Evolutionary conservation across 106 monocot genomes (phyloP).

Genomic region (Acanthochlamys bracteata): DNA sequence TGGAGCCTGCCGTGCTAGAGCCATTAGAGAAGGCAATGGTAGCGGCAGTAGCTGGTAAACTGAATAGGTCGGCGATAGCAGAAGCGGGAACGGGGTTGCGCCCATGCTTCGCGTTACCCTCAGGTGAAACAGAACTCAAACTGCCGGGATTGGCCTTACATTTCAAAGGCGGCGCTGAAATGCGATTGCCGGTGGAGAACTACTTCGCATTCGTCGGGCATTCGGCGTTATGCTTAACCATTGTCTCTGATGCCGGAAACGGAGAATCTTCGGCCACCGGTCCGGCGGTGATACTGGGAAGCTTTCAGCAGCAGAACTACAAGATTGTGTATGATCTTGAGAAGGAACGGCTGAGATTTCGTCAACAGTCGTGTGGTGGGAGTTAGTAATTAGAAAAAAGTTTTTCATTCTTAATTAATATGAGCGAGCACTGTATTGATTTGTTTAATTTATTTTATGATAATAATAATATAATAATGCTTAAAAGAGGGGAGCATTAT

Average conservation of each 20-base stretch:
- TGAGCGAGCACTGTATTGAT: too few relatives aligned
- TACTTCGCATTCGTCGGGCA: slow-evolving; percentile 48
- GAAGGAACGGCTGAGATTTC: slow-evolving; percentile 51
- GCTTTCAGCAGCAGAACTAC: slow-evolving; percentile 94
- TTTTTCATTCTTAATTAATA: too few relatives aligned
- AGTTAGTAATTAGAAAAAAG: too few relatives aligned
- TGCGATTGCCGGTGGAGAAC: slow-evolving; percentile 71
- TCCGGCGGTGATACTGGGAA: slow-evolving; percentile 68
- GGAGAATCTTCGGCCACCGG: slow-evolving; percentile 14
- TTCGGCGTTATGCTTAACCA: slow-evolving; percentile 45
- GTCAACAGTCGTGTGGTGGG: too few relatives aligned
- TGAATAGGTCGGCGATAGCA: slow-evolving; percentile 31
- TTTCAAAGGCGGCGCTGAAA: slow-evolving; percentile 58
- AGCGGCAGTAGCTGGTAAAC: slow-evolving; percentile 21
- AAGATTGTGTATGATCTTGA: slow-evolving; percentile 61
- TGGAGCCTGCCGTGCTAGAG: slow-evolving; percentile 39
- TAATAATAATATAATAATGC: too few relatives aligned
- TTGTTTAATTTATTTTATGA: too few relatives aligned
- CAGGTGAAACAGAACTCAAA: slow-evolving; percentile 4
- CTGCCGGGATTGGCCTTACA: slow-evolving; percentile 54
- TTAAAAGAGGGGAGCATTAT: too few relatives aligned
- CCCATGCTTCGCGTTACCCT: slow-evolving; percentile 47
- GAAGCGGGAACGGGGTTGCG: slow-evolving; percentile 56
- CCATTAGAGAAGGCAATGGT: slow-evolving; percentile 27
- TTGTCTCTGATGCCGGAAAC: slow-evolving; percentile 33